Conservation (phyloP, 768 basidiomycete genomes). For the Baorangia bicolor region DNA sequence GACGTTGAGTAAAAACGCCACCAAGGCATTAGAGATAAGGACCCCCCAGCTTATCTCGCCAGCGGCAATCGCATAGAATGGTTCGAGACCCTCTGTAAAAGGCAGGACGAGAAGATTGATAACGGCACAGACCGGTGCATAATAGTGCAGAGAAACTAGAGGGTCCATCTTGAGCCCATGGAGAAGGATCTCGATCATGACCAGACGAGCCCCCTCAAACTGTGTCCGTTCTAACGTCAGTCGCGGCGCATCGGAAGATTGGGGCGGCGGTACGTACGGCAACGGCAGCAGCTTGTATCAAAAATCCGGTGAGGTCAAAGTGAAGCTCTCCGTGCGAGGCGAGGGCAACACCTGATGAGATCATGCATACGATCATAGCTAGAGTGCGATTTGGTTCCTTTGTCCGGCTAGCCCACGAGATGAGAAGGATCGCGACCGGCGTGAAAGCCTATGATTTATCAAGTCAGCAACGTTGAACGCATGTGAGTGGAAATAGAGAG, state of each 20-base stretch:
- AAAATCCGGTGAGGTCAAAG: conserved; percentile 86
- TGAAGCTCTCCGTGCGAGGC: conserved; percentile 86
- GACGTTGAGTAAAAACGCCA: conserved; percentile 89
- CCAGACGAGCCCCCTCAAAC: conserved; percentile 93
- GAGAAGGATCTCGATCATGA: conserved; percentile 93
- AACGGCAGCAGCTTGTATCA: conserved; percentile 85
- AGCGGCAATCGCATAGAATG: conserved; percentile 66
- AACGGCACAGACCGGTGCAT: conserved; percentile 89
- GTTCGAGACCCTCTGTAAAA: conserved; percentile 88
- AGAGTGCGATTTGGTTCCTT: conserved; percentile 85
- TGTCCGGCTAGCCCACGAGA: conserved; percentile 88
- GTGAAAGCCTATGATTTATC: conserved; percentile 68
- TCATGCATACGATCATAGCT: conserved; percentile 82
- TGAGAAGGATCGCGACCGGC: conserved; percentile 86
- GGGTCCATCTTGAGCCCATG: conserved; percentile 99
- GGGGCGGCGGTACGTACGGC: conserved; percentile 40
- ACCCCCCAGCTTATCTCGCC: conserved; percentile 63
- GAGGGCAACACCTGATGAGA: conserved; percentile 85
- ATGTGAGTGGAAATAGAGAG: not conserved
- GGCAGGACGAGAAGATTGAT: conserved; percentile 87
- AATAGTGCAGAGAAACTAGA: conserved; percentile 92
- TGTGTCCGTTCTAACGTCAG: conserved; percentile 27
- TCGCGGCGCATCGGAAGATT: not conserved
- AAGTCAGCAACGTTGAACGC: not conserved
- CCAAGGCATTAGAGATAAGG: conserved; percentile 77